Base-by-base conservation (phyloP, 805 yeast genomes). In the Ogataea methylovora region DNA sequence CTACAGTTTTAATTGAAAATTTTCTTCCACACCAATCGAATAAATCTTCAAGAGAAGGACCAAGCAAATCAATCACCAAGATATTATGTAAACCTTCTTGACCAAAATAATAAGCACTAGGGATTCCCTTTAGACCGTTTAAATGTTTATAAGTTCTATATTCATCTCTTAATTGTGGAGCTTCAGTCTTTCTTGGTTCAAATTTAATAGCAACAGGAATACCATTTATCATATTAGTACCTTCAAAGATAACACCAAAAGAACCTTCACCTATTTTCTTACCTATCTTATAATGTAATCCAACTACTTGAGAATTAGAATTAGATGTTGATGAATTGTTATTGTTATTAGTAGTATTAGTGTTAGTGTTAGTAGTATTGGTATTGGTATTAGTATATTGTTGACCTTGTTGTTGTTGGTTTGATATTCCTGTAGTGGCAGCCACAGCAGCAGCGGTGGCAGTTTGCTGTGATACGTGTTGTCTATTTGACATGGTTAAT, bases 241-340 rank as follows among this genome's bases (percentile, higher is more conserved):
- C 98, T 64, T 92, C 97, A 56, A 92, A 92, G 39, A 92, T 82
- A 34, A 92, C 95, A 37, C 98, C 98, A 59, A 92, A 92, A 4
- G 97, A 90, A 29, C 98, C 98, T 62, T 92, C 97, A 38, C 98
- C 98, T 41, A 92, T 88, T 64, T 92, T 92, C 60, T 88, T 90
- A 39, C 97, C 98, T 37, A 92, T 92, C 48, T 87, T 83, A 63
- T 88, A 92, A 66, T 92, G 98, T 41, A 90, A 78, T 17, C 98
- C 98, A 30, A 92, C 96, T 27, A 81, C 76, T 56, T 75, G 76
- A 27, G 76, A 69, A 38, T 66, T 59, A 36, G 65, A 68, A 26
- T 42, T 29, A 1, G 44, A 27, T 14, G 48, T 39, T 3, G 42
- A 36, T 9, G 48, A 34, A 4, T 48, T 31, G 8, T 12, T 8